A percentile compares a stretch with the other conserved stretches of the same genome.
phyloP scores from a whole-genome alignment of 164 flowering plant genomes.

The Liriodendron chinense region DNA sequence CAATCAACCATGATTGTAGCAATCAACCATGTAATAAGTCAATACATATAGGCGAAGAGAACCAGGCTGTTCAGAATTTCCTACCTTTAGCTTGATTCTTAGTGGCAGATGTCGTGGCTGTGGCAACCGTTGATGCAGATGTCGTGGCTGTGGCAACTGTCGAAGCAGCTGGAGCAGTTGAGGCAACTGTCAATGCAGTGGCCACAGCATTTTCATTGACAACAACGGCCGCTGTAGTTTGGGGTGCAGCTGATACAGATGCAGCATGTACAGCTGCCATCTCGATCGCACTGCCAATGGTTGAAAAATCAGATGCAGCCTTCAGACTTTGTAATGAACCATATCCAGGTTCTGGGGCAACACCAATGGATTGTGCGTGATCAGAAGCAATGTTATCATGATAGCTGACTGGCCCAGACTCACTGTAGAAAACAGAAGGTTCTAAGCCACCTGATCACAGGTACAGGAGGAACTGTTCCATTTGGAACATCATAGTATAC shows the following conservation, averaged over 20 bases:
- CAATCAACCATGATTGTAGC: background rate
- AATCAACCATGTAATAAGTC: background rate
- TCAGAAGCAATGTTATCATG: slow-evolving; percentile 25
- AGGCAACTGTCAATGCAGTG: background rate
- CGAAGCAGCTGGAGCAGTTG: slow-evolving; percentile 19
- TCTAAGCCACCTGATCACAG: slow-evolving; percentile 25
- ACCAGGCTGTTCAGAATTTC: background rate
- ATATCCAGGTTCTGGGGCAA: slow-evolving; percentile 14
- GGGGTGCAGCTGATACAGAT: slow-evolving; percentile 26
- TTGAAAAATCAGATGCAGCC: slow-evolving; percentile 19
- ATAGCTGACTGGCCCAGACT: slow-evolving; percentile 26
- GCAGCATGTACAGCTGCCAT: slow-evolving; percentile 23
- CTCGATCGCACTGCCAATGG: slow-evolving; percentile 19
- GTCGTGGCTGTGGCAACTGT: slow-evolving; percentile 21
- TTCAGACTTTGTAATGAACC: slow-evolving; percentile 16
- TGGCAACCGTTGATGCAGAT: slow-evolving; percentile 7
- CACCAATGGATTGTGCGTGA: slow-evolving; percentile 22
- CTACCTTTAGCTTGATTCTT: slow-evolving; percentile 73
- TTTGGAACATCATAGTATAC: slow-evolving; percentile 48
- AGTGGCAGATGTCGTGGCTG: slow-evolving; percentile 29
- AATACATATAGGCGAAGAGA: background rate
- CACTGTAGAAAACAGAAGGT: slow-evolving; percentile 30
- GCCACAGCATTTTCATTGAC: slow-evolving; percentile 24
- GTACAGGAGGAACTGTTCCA: slow-evolving; percentile 30
- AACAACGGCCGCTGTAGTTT: slow-evolving; percentile 31